Conservation (phyloP, 1,284 basidiomycete genomes). For the Fomitopsis betulina region DNA sequence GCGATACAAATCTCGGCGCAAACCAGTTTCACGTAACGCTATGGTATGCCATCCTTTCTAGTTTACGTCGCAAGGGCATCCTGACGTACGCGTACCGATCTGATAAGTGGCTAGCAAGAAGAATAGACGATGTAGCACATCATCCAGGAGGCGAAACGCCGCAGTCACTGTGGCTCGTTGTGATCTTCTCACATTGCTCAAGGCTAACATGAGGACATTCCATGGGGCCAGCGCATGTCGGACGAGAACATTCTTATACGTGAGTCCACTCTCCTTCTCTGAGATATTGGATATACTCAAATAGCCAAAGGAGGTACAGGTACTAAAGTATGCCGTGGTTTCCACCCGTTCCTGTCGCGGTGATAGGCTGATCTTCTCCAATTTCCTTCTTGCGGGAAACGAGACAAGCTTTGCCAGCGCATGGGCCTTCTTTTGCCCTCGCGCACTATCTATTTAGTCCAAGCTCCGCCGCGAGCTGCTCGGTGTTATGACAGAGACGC, state of each 20-base stretch:
- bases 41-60: neutral
- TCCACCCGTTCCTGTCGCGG: neutral
- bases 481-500: conserved; percentile 28
- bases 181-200: conserved; percentile 33
- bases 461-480: conserved; percentile 69
- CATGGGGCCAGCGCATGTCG: conserved; percentile 38
- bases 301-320: no score
- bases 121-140: conserved; percentile 25
- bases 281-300: neutral
- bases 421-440: conserved; percentile 67
- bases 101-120: conserved; percentile 20
- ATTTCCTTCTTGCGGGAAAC: conserved; percentile 65
- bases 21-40: neutral
- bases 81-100: neutral
- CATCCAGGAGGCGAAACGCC: conserved; percentile 20
- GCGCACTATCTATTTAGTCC: conserved; percentile 51
- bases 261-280: conserved; percentile 25
- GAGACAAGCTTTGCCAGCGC: conserved; percentile 55
- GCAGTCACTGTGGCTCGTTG: conserved; percentile 8
- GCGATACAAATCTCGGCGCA: neutral
- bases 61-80: neutral
- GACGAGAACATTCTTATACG: conserved; percentile 54
- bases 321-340: conserved; percentile 4
- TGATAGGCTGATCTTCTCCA: neutral
- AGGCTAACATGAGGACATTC: conserved; percentile 45